Evolutionary conservation across 768 basidiomycete genomes (phyloP).

Genomic region (Plicaturopsis crispa): DNA sequence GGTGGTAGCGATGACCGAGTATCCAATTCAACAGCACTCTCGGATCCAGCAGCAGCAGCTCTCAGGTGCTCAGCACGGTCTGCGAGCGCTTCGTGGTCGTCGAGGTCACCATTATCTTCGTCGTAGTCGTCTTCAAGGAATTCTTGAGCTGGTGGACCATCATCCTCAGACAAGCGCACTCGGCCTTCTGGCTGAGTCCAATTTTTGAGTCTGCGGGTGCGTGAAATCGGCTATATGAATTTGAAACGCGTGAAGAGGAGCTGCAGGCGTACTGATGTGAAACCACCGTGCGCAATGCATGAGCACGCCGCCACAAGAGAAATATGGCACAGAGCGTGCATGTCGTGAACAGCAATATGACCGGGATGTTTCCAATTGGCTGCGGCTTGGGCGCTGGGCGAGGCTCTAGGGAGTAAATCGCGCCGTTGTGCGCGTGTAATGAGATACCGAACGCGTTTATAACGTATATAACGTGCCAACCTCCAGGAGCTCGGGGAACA

Average conservation of each 20-base stretch:
- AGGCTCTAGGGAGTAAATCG: no score
- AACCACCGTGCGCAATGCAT: constrained; percentile 46
- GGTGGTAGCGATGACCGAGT: no score
- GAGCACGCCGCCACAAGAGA: constrained; percentile 56
- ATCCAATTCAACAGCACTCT: background rate
- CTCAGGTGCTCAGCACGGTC: constrained; percentile 10
- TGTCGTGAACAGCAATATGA: constrained; percentile 49
- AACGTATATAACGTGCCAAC: background rate
- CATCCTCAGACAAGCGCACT: constrained; percentile 64
- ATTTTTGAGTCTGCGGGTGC: constrained; percentile 43
- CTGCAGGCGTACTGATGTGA: constrained; percentile 44
- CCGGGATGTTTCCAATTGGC: constrained; percentile 49
- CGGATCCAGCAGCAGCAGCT: background rate
- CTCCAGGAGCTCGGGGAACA: constrained; percentile 5
- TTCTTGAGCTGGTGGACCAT: constrained; percentile 62
- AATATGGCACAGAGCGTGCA: constrained; percentile 52
- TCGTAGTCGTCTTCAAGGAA: constrained; percentile 58
- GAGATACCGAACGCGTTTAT: background rate
- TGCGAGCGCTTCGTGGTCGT: constrained; percentile 16
- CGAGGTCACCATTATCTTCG: constrained; percentile 33
- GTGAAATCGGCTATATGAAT: constrained; percentile 1
- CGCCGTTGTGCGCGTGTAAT: no score
- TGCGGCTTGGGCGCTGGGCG: constrained; percentile 51
- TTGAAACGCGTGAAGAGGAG: background rate
- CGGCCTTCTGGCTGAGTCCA: constrained; percentile 45